phyloP scores from a whole-genome alignment of 768 basidiomycete genomes.

The Mycena maculata region DNA sequence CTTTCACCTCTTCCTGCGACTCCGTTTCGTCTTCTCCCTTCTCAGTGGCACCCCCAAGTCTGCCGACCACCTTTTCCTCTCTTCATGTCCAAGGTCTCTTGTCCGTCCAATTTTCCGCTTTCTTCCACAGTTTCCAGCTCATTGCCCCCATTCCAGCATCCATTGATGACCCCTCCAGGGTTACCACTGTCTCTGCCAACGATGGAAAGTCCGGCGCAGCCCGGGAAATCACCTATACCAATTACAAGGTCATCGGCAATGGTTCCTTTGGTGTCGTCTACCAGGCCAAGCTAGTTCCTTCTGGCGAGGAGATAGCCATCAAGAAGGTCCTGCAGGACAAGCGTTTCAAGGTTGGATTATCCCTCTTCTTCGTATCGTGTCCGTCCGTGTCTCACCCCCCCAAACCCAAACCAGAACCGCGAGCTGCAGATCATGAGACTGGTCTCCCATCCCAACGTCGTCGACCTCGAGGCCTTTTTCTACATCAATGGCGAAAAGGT shows the following conservation, averaged over 20 bases:
- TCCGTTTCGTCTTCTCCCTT: slow-evolving; percentile 15
- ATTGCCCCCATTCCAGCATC: slow-evolving; percentile 34
- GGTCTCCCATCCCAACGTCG: slow-evolving; percentile 96
- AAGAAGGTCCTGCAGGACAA: slow-evolving; percentile 99
- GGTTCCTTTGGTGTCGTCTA: slow-evolving; percentile 99
- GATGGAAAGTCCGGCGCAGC: slow-evolving; percentile 94
- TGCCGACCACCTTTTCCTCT: slow-evolving; percentile 17
- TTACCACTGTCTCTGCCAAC: slow-evolving; percentile 94
- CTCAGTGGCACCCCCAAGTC: not conserved
- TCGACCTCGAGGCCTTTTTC: slow-evolving; percentile 97
- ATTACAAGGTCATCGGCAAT: slow-evolving; percentile 98
- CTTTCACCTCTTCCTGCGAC: slow-evolving; percentile 27
- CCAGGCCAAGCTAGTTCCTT: slow-evolving; percentile 86
- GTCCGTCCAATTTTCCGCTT: slow-evolving; percentile 47
- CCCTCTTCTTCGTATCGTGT: slow-evolving; percentile 7
- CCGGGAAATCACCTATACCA: slow-evolving; percentile 91
- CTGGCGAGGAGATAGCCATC: slow-evolving; percentile 93
- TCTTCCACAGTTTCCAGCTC: slow-evolving; percentile 19
- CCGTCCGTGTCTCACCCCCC: not conserved
- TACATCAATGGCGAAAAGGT: slow-evolving; percentile 99
- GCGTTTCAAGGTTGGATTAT: slow-evolving; percentile 98
- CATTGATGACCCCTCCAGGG: slow-evolving; percentile 97
- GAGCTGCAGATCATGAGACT: slow-evolving; percentile 99
- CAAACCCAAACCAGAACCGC: slow-evolving; percentile 82
- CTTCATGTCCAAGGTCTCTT: slow-evolving; percentile 30